phyloP scores from a whole-genome alignment of 768 basidiomycete genomes.

The Tricholoma sp. region DNA sequence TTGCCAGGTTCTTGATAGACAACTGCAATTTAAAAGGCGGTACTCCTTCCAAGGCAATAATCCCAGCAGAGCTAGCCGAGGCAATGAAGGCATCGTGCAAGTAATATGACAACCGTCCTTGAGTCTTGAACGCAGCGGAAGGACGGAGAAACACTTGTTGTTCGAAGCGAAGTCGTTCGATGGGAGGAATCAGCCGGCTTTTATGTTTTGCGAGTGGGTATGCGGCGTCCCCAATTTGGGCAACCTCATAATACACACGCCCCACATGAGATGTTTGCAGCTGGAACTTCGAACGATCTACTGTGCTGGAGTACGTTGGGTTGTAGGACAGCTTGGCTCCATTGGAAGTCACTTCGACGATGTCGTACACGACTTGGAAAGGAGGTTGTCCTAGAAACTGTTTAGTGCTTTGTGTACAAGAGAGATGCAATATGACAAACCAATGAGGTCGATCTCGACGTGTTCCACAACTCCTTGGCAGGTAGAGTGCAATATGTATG shows the following conservation, averaged over 20 bases:
- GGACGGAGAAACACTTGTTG: slow-evolving; percentile 83
- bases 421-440: slow-evolving; percentile 29
- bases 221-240: slow-evolving; percentile 79
- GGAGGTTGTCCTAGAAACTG: slow-evolving; percentile 66
- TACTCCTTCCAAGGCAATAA: slow-evolving; percentile 73
- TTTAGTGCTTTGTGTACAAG: not conserved
- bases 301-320: slow-evolving; percentile 81
- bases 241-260: slow-evolving; percentile 84
- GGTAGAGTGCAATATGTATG: slow-evolving; percentile 68
- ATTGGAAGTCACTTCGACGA: slow-evolving; percentile 66
- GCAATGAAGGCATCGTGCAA: slow-evolving; percentile 62
- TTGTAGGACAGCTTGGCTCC: slow-evolving; percentile 70
- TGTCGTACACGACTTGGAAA: slow-evolving; percentile 89
- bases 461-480: slow-evolving; percentile 78
- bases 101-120: slow-evolving; percentile 67
- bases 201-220: slow-evolving; percentile 74
- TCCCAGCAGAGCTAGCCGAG: slow-evolving; percentile 44
- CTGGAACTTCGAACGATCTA: slow-evolving; percentile 73
- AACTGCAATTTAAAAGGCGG: slow-evolving; percentile 82
- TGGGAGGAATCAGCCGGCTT: slow-evolving; percentile 57
- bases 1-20: slow-evolving; percentile 69
- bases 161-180: slow-evolving; percentile 69
- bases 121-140: slow-evolving; percentile 69
- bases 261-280: slow-evolving; percentile 74
- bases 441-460: slow-evolving; percentile 78